Percentiles rank a stretch among this genome's conserved stretches.
Conservation (phyloP, 305 asterid species). For the Fraxinus nigra region DNA sequence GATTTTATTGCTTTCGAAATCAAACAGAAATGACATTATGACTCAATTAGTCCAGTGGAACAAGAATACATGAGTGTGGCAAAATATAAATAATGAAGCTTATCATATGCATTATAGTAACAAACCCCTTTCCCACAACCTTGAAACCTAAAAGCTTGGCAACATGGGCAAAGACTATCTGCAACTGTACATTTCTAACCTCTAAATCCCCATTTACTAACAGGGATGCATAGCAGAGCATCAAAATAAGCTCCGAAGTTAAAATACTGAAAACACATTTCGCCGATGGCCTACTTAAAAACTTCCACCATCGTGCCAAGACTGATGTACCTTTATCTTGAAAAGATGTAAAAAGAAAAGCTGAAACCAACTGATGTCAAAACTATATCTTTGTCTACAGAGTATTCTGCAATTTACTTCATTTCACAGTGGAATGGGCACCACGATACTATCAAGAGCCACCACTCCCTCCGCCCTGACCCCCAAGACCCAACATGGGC, state of each 20-base stretch:
- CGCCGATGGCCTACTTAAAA: conserved; percentile 31
- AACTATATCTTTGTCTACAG: neutral
- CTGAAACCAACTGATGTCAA: neutral
- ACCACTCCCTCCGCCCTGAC: conserved; percentile 35
- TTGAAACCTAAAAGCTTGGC: neutral
- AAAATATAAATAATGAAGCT: neutral
- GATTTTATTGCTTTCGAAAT: neutral
- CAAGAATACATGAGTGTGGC: neutral
- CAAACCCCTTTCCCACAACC: conserved; percentile 7
- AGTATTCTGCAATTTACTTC: neutral
- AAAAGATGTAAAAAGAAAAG: neutral
- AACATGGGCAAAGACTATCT: conserved; percentile 2
- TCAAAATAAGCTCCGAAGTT: conserved; percentile 36
- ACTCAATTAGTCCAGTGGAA: neutral
- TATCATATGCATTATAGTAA: neutral
- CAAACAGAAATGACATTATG: neutral
- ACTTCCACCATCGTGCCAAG: conserved; percentile 25
- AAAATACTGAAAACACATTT: conserved; percentile 16
- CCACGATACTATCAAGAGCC: conserved; percentile 28
- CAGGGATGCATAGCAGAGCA: conserved; percentile 32
- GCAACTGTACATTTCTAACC: conserved; percentile 29
- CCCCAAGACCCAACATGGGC: conserved; percentile 40
- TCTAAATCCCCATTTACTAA: conserved; percentile 16
- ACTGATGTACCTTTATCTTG: conserved; percentile 2
- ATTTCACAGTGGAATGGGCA: neutral